Percentiles rank a stretch among this genome's conserved stretches.
phyloP scores from a whole-genome alignment of 768 basidiomycete species.

The Leccinum imitatum region DNA sequence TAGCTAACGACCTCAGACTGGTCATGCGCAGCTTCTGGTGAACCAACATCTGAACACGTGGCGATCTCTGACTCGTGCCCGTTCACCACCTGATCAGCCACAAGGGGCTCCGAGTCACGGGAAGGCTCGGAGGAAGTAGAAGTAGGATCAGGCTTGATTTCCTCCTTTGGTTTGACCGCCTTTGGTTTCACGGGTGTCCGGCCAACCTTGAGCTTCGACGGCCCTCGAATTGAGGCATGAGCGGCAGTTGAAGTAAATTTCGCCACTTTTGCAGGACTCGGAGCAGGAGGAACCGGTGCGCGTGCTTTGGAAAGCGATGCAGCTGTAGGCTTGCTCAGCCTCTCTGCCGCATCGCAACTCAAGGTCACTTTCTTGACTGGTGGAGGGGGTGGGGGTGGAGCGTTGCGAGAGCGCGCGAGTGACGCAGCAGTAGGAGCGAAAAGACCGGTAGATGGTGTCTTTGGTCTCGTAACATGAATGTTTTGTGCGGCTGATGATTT shows the following conservation, averaged over 20 bases:
- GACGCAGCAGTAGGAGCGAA: constrained; percentile 86
- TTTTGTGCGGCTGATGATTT: constrained; percentile 34
- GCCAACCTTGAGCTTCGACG: constrained; percentile 29
- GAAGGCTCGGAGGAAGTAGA: constrained; percentile 28
- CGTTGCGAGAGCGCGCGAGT: constrained; percentile 65
- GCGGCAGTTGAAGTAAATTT: constrained; percentile 32
- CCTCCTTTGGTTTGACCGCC: constrained; percentile 22
- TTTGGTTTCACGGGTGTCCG: constrained; percentile 28
- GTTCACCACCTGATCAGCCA: constrained; percentile 25
- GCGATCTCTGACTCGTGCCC: constrained; percentile 23
- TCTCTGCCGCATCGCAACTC: constrained; percentile 55
- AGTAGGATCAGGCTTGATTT: constrained; percentile 15
- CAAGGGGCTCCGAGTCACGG: constrained; percentile 19
- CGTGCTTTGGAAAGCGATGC: constrained; percentile 68
- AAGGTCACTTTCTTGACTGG: constrained; percentile 56
- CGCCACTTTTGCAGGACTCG: constrained; percentile 26
- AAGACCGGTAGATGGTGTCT: constrained; percentile 64
- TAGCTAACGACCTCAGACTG: constrained; percentile 17
- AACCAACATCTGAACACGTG: constrained; percentile 12
- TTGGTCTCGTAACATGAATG: constrained; percentile 39
- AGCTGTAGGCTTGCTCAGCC: constrained; percentile 81
- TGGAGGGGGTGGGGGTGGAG: constrained; percentile 43
- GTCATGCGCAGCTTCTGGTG: constrained; percentile 22
- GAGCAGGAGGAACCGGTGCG: constrained; percentile 19
- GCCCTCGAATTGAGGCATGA: constrained; percentile 29